Conservation (phyloP, 148 eudicot genomes). For the Rheum nobile region DNA sequence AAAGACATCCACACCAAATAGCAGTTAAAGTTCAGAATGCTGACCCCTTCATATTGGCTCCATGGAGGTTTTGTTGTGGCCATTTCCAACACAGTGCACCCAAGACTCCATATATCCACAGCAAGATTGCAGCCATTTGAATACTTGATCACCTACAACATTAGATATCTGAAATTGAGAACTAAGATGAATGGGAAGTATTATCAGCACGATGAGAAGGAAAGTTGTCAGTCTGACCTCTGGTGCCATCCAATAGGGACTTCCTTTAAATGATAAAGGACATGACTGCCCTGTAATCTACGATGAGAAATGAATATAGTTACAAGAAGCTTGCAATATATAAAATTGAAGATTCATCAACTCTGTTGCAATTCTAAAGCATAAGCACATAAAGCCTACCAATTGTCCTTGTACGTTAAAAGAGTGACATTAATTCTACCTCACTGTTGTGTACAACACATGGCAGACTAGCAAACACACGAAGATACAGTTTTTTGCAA, state of each 20-base stretch:
- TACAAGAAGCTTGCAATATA: not conserved
- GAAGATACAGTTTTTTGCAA: not conserved
- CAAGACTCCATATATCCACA: conserved; percentile 92
- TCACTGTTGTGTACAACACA: not conserved
- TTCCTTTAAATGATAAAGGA: conserved; percentile 83
- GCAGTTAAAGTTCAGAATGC: conserved; percentile 12
- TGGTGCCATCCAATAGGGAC: conserved; percentile 99
- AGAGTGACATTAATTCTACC: not conserved
- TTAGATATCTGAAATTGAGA: not conserved
- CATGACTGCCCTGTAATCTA: conserved; percentile 85
- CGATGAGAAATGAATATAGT: conserved; percentile 7
- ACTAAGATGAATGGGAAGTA: not conserved
- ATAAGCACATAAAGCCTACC: not conserved
- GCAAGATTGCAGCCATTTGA: conserved; percentile 64
- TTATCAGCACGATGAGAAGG: not conserved
- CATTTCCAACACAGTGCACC: conserved; percentile 93
- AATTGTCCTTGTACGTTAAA: not conserved
- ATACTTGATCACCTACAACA: conserved; percentile 59
- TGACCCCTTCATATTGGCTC: conserved; percentile 96
- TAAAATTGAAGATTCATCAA: not conserved
- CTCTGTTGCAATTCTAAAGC: not conserved
- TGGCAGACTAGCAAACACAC: not conserved
- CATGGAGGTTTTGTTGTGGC: conserved; percentile 91
- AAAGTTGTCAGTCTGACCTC: conserved; percentile 38
- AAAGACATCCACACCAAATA: not conserved